Conservation (phyloP, 2,329 filamentous ascomycete species). For the Sclerotinia minor region DNA sequence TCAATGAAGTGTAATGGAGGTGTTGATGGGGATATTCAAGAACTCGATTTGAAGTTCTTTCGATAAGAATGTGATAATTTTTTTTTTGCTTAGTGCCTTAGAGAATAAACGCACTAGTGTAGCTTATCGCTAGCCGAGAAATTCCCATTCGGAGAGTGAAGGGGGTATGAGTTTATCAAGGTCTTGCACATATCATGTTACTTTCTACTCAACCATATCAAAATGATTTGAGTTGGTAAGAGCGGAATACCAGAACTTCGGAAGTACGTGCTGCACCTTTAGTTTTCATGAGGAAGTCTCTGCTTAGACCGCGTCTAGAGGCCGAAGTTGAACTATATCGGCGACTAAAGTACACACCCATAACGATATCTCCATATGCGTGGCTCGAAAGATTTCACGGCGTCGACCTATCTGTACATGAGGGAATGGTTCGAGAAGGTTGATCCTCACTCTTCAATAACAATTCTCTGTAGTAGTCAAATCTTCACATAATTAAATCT, state of each 20-base stretch:
- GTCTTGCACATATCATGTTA: not conserved
- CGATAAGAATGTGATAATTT: slow-evolving; percentile 27
- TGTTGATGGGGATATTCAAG: slow-evolving; percentile 20
- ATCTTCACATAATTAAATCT: not conserved
- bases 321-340: not conserved
- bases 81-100: slow-evolving; percentile 23
- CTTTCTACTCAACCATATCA: not conserved
- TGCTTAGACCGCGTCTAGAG: not conserved
- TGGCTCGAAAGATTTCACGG: not conserved
- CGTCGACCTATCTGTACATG: not conserved
- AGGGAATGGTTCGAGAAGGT: not conserved
- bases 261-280: no score
- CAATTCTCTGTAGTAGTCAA: not conserved
- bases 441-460: not conserved
- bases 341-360: not conserved
- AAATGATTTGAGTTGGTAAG: not conserved
- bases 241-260: no score
- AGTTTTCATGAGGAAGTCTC: no score
- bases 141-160: not conserved
- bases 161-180: not conserved
- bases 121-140: slow-evolving; percentile 27
- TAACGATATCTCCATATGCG: not conserved
- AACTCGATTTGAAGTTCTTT: slow-evolving; percentile 25
- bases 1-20: slow-evolving; percentile 8
- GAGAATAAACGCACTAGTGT: slow-evolving; percentile 20